These are phyloP conservation scores for Daldinia caldariorum DNA, from an alignment of 495 filamentous ascomycete species.

Conservation along the genomic window DNA sequence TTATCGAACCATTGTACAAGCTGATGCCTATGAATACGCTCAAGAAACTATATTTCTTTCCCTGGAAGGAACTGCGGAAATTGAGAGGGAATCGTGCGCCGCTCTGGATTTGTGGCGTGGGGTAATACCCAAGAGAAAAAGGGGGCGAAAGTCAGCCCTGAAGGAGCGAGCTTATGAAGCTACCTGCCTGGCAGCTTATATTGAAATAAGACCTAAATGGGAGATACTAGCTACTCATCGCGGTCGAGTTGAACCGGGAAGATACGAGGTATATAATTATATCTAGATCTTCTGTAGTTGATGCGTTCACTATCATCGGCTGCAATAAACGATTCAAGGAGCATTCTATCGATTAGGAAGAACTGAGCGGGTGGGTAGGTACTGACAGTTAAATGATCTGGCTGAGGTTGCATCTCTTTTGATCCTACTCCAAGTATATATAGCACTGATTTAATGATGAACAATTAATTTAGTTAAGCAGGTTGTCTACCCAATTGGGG, in stretches of 20 bases:
- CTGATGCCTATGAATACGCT: background rate
- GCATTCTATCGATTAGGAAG: background rate
- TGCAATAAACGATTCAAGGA: background rate
- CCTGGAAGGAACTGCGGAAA: background rate
- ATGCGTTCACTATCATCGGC: background rate
- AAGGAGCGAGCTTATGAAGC: background rate
- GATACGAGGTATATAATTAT: background rate
- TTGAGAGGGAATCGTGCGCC: background rate
- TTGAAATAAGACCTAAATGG: background rate
- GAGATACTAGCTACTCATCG: background rate
- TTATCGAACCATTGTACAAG: background rate
- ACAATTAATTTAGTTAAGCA: background rate
- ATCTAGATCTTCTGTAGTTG: background rate
- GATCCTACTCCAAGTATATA: slow-evolving; percentile 3
- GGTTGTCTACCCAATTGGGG: background rate
- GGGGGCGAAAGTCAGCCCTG: background rate
- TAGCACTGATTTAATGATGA: background rate
- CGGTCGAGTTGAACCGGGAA: background rate
- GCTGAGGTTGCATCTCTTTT: background rate
- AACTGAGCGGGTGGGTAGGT: background rate
- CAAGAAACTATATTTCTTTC: background rate
- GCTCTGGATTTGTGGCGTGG: background rate
- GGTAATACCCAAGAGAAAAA: background rate
- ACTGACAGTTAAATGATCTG: background rate
- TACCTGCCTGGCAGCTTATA: background rate